These are phyloP conservation scores for Penicillium crustosum DNA, from an alignment of 2,329 filamentous ascomycete species.

Conservation along the genomic window DNA sequence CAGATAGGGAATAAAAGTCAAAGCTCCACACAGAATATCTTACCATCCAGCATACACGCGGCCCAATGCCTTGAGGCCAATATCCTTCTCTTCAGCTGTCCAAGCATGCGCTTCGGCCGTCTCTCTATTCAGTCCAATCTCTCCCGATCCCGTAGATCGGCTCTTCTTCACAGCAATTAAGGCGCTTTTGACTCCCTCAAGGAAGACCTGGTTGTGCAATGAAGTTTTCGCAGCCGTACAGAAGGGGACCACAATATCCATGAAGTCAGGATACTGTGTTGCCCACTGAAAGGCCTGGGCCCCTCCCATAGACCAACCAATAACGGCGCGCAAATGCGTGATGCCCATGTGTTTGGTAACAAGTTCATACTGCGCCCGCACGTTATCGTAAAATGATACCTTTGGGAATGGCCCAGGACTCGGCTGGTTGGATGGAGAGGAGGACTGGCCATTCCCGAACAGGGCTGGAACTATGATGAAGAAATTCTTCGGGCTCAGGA, in stretches of 20 bases:
- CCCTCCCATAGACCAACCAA: slow-evolving; percentile 72
- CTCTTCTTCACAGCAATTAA: slow-evolving; percentile 59
- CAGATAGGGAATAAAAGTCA: not conserved
- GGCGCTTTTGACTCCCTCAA: slow-evolving; percentile 63
- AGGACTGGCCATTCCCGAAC: slow-evolving; percentile 69
- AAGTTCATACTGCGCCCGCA: slow-evolving; percentile 64
- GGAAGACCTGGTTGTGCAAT: slow-evolving; percentile 67
- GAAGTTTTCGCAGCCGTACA: slow-evolving; percentile 65
- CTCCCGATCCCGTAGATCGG: slow-evolving; percentile 52
- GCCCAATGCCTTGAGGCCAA: slow-evolving; percentile 68
- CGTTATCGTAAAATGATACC: slow-evolving; percentile 67
- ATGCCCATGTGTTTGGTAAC: slow-evolving; percentile 64
- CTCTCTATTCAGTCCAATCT: slow-evolving; percentile 44
- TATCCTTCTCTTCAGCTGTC: slow-evolving; percentile 53
- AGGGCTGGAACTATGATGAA: slow-evolving; percentile 69
- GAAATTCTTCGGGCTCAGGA: slow-evolving; percentile 63
- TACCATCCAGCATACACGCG: slow-evolving; percentile 73
- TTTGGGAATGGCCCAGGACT: slow-evolving; percentile 59
- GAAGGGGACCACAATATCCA: slow-evolving; percentile 65
- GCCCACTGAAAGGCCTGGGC: slow-evolving; percentile 67
- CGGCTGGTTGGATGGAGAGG: slow-evolving; percentile 63
- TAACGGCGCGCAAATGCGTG: slow-evolving; percentile 59
- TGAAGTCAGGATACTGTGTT: slow-evolving; percentile 62
- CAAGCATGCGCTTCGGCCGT: slow-evolving; percentile 49
- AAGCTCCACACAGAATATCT: slow-evolving; percentile 10